These are phyloP conservation scores for Coniosporium tulheliwenetii DNA, from an alignment of 2,329 filamentous ascomycete genomes.

Conservation along the genomic window DNA sequence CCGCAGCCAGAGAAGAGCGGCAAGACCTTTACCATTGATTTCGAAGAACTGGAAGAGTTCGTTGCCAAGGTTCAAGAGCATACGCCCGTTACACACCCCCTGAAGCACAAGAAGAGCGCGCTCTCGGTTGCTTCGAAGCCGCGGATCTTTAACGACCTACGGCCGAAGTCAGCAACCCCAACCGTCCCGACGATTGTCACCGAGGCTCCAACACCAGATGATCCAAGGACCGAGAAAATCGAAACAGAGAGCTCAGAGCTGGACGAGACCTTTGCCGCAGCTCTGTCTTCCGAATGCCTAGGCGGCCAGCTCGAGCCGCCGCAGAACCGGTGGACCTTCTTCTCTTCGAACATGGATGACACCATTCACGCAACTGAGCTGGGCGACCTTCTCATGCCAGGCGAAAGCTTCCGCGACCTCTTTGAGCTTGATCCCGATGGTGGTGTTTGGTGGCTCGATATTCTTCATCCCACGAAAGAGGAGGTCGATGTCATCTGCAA, in stretches of 20 bases:
- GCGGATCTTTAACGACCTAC: conserved; percentile 48
- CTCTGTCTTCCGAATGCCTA: conserved; percentile 8
- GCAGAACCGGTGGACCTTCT: conserved; percentile 78
- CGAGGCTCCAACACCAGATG: conserved; percentile 10
- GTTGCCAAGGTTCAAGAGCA: conserved; percentile 44
- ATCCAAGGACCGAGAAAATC: conserved; percentile 1
- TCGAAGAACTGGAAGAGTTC: conserved; percentile 86
- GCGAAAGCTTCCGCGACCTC: conserved; percentile 76
- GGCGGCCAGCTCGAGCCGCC: conserved; percentile 20
- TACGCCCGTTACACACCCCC: conserved; percentile 27
- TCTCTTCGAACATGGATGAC: conserved; percentile 86
- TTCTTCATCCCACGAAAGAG: conserved; percentile 77
- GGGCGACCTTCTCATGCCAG: conserved; percentile 74
- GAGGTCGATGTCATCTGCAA: conserved; percentile 81
- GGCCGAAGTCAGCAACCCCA: conserved; percentile 10
- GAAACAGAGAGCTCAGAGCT: conserved; percentile 9
- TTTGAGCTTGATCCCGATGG: conserved; percentile 57
- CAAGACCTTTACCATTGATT: conserved; percentile 72
- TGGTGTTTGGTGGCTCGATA: conserved; percentile 98
- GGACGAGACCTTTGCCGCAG: conserved; percentile 28
- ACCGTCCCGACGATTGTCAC: conserved; percentile 19
- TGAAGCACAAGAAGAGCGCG: conserved; percentile 8
- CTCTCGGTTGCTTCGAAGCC: conserved; percentile 23
- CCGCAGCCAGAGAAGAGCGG: conserved; percentile 57
- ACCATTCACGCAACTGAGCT: conserved; percentile 85